Conservation (phyloP, 2,329 filamentous ascomycete species). For the Xylariaceae sp. region DNA sequence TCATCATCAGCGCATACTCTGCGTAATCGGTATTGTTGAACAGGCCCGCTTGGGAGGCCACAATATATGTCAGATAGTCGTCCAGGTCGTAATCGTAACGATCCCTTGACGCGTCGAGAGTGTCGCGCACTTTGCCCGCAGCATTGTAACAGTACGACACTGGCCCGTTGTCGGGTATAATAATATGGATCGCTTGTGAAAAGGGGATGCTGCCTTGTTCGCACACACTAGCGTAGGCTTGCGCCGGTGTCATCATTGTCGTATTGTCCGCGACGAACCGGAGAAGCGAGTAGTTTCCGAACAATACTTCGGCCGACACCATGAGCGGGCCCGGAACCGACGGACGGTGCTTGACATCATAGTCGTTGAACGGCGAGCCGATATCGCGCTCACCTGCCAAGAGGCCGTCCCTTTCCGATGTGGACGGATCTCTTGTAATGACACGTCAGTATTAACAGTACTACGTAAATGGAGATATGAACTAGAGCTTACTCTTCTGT, state of each 20-base stretch:
- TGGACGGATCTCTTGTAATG: conserved; percentile 8
- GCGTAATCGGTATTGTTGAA: conserved; percentile 11
- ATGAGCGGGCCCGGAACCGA: conserved; percentile 14
- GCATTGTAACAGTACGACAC: not conserved
- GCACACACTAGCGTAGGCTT: conserved; percentile 11
- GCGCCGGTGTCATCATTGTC: conserved; percentile 10
- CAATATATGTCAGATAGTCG: conserved; percentile 2
- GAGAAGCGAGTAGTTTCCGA: conserved; percentile 21
- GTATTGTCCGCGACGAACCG: conserved; percentile 9
- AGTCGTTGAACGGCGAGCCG: conserved; percentile 8
- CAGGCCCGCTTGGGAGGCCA: conserved; percentile 5
- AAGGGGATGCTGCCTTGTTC: conserved; percentile 19
- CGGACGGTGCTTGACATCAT: not conserved
- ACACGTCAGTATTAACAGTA: not conserved
- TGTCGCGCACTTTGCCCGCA: not conserved
- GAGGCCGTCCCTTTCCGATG: too few relatives aligned
- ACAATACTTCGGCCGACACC: conserved; percentile 18
- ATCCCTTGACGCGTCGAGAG: too few relatives aligned
- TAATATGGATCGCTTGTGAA: conserved; percentile 4
- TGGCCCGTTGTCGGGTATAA: not conserved
- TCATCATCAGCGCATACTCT: conserved; percentile 20
- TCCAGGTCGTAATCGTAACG: conserved; percentile 5
- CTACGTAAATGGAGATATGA: too few relatives aligned
- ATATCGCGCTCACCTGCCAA: conserved; percentile 1
- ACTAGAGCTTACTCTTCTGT: conserved; percentile 11